Evolutionary conservation across 2,329 filamentous ascomycete species (phyloP), one percentile per base, ranked within the genome.

Genomic region (Diaporthe sp.): DNA sequence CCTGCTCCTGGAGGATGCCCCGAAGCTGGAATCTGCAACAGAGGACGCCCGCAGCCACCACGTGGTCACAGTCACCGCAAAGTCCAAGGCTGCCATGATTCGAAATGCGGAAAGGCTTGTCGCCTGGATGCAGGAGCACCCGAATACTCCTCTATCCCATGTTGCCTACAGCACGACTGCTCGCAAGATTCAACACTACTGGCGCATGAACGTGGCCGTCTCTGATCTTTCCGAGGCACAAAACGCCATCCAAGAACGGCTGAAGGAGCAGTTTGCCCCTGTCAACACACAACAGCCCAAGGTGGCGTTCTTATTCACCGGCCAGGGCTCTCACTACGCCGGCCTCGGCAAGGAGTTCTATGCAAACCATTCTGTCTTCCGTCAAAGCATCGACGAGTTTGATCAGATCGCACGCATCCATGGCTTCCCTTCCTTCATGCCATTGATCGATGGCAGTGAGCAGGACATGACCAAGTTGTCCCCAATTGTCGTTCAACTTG

Each of bases 141-240:
- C 88, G 3, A 86, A 90, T 7, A 87, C 87, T 1, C 88, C 90
- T 0, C 81, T 93, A 19, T 85, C 88, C 1, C 86, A 90, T 76
- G 83, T 94, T 2, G 89, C 92, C 0, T 94, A 94, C 82, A 93
- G 91, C 1, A 92, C 91, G 0, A 94, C 92, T 6, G 93, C 93
- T 19, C 88, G 92, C 31, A 88, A 89, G 60, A 88, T 91, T 15
- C 92, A 93, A 77, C 89, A 92, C 81, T 85, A 88, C 79, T 90
- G 88, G 84, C 87, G 90, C 39, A 85, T 90, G 81, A 87, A 86
- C 57, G 85, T 89, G 58, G 82, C 85, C 4, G 88, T 85, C 0
- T 81, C 82, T 8, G 84, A 84, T 72, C 77, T 88, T 3, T 73
- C 80, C 0, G 87, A 89, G 77, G 87, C 87, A 1, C 83, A 84